These are phyloP conservation scores for Calophaca sinica DNA, from an alignment of 306 rosid species.

Conservation along the genomic window DNA sequence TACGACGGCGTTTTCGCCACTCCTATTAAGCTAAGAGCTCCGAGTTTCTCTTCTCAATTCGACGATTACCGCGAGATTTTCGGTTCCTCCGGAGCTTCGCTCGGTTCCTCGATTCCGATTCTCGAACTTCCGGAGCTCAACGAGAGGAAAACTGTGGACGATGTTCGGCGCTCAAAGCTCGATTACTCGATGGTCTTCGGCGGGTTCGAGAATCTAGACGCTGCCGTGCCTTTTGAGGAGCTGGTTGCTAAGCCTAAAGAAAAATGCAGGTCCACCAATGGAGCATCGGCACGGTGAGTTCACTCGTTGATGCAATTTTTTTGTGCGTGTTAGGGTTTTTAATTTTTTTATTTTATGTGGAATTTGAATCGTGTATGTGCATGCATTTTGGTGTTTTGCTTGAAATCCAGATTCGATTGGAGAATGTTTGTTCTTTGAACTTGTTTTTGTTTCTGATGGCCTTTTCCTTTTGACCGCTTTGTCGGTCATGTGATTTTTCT, in stretches of 20 bases:
- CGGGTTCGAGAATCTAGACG: slow-evolving; percentile 68
- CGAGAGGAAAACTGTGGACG: slow-evolving; percentile 56
- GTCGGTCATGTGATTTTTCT: slow-evolving; percentile 48
- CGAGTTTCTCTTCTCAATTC: slow-evolving; percentile 57
- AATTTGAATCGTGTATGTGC: slow-evolving; percentile 19
- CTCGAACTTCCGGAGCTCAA: slow-evolving; percentile 80
- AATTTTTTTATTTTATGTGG: slow-evolving; percentile 14
- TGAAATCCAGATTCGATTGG: slow-evolving; percentile 43
- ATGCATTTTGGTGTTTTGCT: slow-evolving; percentile 19
- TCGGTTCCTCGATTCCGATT: slow-evolving; percentile 82
- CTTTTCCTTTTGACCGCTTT: slow-evolving; percentile 36
- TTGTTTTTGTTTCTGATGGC: slow-evolving; percentile 5
- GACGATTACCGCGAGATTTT: slow-evolving; percentile 86
- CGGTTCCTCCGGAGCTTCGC: slow-evolving; percentile 55
- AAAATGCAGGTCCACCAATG: slow-evolving; percentile 33
- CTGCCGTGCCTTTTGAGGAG: slow-evolving; percentile 66
- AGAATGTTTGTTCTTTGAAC: slow-evolving; percentile 44
- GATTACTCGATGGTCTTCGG: slow-evolving; percentile 84
- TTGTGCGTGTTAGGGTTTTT: slow-evolving; percentile 35
- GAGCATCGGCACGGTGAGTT: slow-evolving; percentile 53
- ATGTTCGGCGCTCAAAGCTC: slow-evolving; percentile 67
- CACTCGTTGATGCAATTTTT: neutral
- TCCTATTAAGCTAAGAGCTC: slow-evolving; percentile 65
- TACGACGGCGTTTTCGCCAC: slow-evolving; percentile 87
- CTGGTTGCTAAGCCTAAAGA: slow-evolving; percentile 58